Evolutionary conservation across 2,329 filamentous ascomycete genomes (phyloP), one percentile per base, ranked within the genome.

Genomic region (Didymosphaeria variabile): DNA sequence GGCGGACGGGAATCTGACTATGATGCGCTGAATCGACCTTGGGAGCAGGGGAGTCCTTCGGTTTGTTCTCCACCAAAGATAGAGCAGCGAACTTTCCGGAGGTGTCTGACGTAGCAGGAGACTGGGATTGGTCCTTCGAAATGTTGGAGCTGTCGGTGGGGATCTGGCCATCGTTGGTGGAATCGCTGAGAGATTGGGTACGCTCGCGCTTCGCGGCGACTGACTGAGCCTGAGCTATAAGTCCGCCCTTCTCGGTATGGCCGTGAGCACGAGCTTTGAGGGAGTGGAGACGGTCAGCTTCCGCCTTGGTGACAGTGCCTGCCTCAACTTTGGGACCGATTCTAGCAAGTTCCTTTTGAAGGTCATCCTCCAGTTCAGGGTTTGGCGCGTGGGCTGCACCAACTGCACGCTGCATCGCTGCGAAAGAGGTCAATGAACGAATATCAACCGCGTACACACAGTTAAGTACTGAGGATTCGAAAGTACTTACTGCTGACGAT

Each of bases 201-300:
- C 67, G 63, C 53, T 72, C 70, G 59, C 68, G 64, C 52, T 67
- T 77, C 12, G 79, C 70, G 26, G 70, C 78, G 9, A 80, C 69
- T n/a, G 75, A 75, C 69, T 81, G 76, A 13, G 80, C 79, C 17
- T 73, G 67, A 23, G 79, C 74, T 23, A 76, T 74, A 45, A 81
- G 65, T 26, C 78, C 72, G 1, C 73, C 74, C 52, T 73, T 75
- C 63, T 77, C 72, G 3, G 73, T 75, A 47, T 74, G 70, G 5
- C 72, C 74, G 44, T 75, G 67, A 47, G 71, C 76, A 36, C 79
- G 76, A 57, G 77, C 74, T 63, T 81, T 79, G 50, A 79, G 77
- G 31, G 77, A 79, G 59, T 81, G 78, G 29, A 81, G 72, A 51
- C 74, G 73, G 55, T 78, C 71, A 32, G 79, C 79, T 57, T 81